These are phyloP conservation scores for Bretschneidera sinensis DNA, from an alignment of 345 rosid genomes.

Conservation along the genomic window DNA sequence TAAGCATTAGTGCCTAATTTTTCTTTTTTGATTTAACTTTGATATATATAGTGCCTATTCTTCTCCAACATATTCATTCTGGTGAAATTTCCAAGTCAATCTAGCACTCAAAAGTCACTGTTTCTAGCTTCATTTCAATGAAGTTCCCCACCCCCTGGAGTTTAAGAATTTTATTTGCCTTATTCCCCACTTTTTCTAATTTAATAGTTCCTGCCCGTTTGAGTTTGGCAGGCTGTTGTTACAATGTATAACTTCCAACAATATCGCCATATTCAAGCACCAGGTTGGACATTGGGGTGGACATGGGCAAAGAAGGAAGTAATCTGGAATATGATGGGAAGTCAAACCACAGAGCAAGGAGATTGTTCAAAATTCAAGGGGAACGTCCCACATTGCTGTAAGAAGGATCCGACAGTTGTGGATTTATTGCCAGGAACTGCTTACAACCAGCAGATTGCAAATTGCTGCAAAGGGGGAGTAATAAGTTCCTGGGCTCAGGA, in stretches of 20 bases:
- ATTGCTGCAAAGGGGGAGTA: constrained; percentile 94
- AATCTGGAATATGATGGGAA: constrained; percentile 82
- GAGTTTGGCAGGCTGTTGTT: constrained; percentile 65
- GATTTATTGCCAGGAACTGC: constrained; percentile 87
- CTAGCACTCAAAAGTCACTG: no score
- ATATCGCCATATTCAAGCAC: constrained; percentile 78
- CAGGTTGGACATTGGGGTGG: constrained; percentile 94
- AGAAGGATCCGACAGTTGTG: constrained; percentile 73
- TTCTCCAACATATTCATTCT: not conserved
- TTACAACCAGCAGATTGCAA: constrained; percentile 80
- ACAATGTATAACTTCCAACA: constrained; percentile 80
- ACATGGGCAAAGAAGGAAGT: constrained; percentile 89
- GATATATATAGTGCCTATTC: no score
- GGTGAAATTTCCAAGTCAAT: no score
- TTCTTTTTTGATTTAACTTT: not conserved
- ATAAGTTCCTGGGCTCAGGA: constrained; percentile 81
- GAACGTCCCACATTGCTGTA: constrained; percentile 78
- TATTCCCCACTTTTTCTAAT: not conserved
- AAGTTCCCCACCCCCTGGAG: no score
- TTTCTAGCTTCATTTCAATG: no score
- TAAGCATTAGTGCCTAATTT: constrained; percentile 34
- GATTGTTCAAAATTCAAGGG: constrained; percentile 88
- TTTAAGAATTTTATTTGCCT: not conserved
- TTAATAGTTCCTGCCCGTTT: constrained; percentile 3
- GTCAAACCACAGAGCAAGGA: constrained; percentile 83